Evolutionary conservation across 2,329 filamentous ascomycete species (phyloP), one percentile per base, ranked within the genome.

Genomic region (Huntiella savannae): DNA sequence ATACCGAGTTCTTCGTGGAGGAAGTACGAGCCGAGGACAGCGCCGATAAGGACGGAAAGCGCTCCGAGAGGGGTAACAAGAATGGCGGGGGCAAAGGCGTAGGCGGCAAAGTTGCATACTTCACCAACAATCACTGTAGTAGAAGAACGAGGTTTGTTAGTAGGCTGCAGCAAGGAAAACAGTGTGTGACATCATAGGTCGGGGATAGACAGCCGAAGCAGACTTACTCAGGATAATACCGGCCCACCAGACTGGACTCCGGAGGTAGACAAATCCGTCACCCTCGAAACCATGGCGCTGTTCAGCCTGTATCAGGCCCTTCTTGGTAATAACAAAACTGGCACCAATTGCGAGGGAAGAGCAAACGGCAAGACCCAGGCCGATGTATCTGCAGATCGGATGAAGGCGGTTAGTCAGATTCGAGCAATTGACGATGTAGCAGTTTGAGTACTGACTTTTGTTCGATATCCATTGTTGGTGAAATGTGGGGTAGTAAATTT

Each of bases 271-370:
- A 62, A 83, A 98, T 49, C 91, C 91, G 56, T 96, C 91, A 55
- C 92, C 91, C 60, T 95, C 86, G 59, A 96, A 98, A 41, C 91
- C 92, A 65, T 95, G 87, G 56, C 77, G 75, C 63, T 93, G 80
- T 58, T 83, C 84, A 52, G 86, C 84, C 62, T 94, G 82, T 62
- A 87, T 85, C 55, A 98, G 72, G 53, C 88, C 88, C 81, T 95
- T 96, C 67, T 98, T 98, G 41, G 92, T 98, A 57, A 98, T 95
- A 55, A 98, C 88, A 63, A 98, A 98, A 72, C 87, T 94, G 44
- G 84, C 86, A 58, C 86, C 81, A 63, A 86, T 86, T 53, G 79
- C 79, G 58, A 84, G 65, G 55, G 79, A 82, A 34, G 79, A 82
- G 51, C 71, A 70, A 59, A 86, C 77, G 69, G 81, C 81, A 62